A percentile compares a stretch with the other conserved stretches of the same genome.
These are phyloP conservation scores for Hymenoscyphus albidus DNA, from an alignment of 2,329 filamentous ascomycete genomes.

Conservation along the genomic window DNA sequence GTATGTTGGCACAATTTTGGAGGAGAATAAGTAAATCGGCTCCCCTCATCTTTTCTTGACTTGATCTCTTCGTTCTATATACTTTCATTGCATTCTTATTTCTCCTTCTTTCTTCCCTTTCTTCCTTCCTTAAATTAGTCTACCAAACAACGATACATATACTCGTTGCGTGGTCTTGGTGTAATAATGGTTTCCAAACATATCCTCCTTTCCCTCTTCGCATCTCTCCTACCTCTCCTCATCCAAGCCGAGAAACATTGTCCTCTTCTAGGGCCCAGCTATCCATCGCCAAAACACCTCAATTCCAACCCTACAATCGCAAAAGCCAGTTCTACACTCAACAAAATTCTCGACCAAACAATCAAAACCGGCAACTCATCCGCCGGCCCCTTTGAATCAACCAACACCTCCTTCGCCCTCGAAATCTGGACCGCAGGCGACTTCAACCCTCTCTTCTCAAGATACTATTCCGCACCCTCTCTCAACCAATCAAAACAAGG, in stretches of 20 bases:
- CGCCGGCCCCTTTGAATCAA: slow-evolving; percentile 18
- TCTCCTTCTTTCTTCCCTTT: background rate
- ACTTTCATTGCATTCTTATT: background rate
- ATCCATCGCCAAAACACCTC: background rate
- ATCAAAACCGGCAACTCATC: slow-evolving; percentile 14
- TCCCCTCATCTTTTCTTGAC: background rate
- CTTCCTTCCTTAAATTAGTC: no score
- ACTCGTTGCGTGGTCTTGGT: background rate
- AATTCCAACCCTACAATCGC: background rate
- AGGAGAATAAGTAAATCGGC: background rate
- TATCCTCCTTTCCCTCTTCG: background rate
- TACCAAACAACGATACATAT: background rate
- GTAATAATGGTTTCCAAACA: background rate
- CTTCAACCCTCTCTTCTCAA: slow-evolving; percentile 32
- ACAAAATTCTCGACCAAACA: slow-evolving; percentile 11
- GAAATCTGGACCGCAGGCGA: slow-evolving; percentile 39
- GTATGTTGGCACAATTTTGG: background rate
- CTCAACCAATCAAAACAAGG: slow-evolving; percentile 29
- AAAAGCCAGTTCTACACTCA: slow-evolving; percentile 17
- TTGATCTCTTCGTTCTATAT: background rate
- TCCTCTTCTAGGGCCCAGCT: background rate
- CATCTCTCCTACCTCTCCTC: background rate
- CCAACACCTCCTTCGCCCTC: slow-evolving; percentile 37
- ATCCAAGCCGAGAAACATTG: background rate
- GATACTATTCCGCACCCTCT: slow-evolving; percentile 37